A percentile compares a stretch with the other conserved stretches of the same genome.
Evolutionary conservation across 2,329 filamentous ascomycete genomes (phyloP).

Genomic region (Calonectria pseudoturangicola): DNA sequence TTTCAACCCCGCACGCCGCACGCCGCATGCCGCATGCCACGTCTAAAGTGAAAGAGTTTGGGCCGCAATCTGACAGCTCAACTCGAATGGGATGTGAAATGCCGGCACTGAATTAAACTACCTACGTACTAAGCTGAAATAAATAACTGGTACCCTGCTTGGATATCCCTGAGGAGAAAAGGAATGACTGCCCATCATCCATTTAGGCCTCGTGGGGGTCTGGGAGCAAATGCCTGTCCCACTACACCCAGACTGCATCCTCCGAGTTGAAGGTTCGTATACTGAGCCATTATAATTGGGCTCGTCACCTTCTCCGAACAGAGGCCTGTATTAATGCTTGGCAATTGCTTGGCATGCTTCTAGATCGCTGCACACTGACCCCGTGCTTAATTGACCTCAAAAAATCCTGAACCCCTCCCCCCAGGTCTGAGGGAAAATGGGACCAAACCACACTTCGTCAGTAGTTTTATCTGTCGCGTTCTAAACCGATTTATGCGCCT

Average conservation of each 20-base stretch:
- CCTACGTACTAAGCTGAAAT: not conserved
- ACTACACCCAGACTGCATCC: too few relatives aligned
- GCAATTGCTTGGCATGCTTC: not conserved
- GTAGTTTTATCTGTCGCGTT: too few relatives aligned
- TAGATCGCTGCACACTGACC: not conserved
- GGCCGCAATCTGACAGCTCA: not conserved
- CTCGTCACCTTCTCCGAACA: not conserved
- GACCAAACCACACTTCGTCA: too few relatives aligned
- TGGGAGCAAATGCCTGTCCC: too few relatives aligned
- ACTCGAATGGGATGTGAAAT: not conserved
- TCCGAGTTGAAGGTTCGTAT: not conserved
- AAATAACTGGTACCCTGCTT: not conserved
- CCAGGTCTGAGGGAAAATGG: too few relatives aligned
- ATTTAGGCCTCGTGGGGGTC: not conserved
- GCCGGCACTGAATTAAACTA: too few relatives aligned
- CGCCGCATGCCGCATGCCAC: not conserved
- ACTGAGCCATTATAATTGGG: too few relatives aligned
- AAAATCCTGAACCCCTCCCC: too few relatives aligned
- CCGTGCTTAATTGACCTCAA: not conserved
- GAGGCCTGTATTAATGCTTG: not conserved
- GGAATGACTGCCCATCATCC: too few relatives aligned
- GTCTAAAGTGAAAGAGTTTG: not conserved
- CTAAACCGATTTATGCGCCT: too few relatives aligned
- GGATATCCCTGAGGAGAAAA: too few relatives aligned
- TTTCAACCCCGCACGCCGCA: conserved; percentile 3